Percentiles rank a stretch among this genome's conserved stretches.
Evolutionary conservation across 768 basidiomycete genomes (phyloP).

Genomic region (Pleurotus giganteus): DNA sequence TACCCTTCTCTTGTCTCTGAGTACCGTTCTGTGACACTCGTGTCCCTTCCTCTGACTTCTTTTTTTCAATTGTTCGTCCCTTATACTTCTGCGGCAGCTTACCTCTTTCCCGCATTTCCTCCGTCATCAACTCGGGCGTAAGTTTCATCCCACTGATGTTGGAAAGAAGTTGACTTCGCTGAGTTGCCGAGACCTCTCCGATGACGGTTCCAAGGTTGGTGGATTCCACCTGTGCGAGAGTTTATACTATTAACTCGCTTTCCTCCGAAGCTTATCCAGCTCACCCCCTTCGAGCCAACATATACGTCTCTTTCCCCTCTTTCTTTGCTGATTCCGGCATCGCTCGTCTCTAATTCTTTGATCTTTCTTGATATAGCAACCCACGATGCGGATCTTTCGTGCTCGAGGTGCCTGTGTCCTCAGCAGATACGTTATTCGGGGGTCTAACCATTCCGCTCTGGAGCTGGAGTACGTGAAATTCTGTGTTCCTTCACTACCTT

Average conservation of each 20-base stretch:
- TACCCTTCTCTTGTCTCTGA: background rate
- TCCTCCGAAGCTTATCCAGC: constrained; percentile 8
- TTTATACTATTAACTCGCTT: background rate
- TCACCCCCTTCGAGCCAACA: background rate
- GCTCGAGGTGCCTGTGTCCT: background rate
- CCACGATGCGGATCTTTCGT: constrained; percentile 5
- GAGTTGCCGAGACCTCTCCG: constrained; percentile 2
- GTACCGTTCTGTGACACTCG: background rate
- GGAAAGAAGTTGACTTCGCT: background rate
- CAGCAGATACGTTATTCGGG: background rate
- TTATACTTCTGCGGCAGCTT: constrained; percentile 6
- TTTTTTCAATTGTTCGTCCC: constrained; percentile 2
- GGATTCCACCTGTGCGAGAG: background rate
- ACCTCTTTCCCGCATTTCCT: constrained; percentile 4
- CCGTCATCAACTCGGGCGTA: constrained; percentile 3
- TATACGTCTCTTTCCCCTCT: background rate
- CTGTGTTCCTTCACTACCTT: background rate
- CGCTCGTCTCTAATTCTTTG: background rate
- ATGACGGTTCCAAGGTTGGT: background rate
- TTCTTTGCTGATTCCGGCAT: background rate
- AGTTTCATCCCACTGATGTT: background rate
- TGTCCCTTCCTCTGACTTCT: background rate
- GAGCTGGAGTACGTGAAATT: background rate
- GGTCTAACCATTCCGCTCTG: background rate
- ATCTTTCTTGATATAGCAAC: constrained; percentile 4